Evolutionary conservation across 1,284 basidiomycete species (phyloP), one percentile per base, ranked within the genome.

Genomic region (Cryptococcus sp.): DNA sequence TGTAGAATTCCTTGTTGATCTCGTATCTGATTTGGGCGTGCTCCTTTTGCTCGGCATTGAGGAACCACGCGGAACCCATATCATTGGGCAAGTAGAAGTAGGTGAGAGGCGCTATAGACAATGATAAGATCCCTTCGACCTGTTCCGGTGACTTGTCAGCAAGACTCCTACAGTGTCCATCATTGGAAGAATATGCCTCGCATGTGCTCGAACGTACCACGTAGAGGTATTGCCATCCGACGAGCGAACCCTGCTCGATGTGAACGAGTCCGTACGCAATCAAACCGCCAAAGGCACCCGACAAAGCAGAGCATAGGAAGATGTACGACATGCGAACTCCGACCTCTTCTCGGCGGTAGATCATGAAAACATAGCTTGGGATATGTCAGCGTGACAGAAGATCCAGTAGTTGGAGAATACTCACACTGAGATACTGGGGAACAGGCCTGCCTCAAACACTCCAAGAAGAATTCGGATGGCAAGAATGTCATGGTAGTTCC

Each of bases 231-330:
- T 67, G 65, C 63, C 63, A 67, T 16, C 65, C 65, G 10, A 56
- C 52, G 23, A 64, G 38, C 17, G n/a, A 47, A 6, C 55, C 58
- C 8, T 48, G 51, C 16, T 68, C 57, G 52, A 72, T 65, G 5
- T 63, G 55, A 10, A 64, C 52, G 15, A 72, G 52, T 1, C 67
- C 71, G 45, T 59, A 67, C 0, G 66, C 70, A 38, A 74, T 63
- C 2, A 78, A 60, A 7, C 75, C 73, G 19, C 72, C 73, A 11
- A 75, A 56, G 1, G 63, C 65, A 2, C 71, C 68, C 2, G 61
- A 63, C n/a, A 68, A 23, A 1, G 70, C 70, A 0, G 69, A 62
- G 30, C 64, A 63, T 40, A 66, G 58, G 50, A 72, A 76, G 25
- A 76, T 68, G 62, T 69, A 74, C 22, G 61, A 62, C n/a, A 66